Conservation (phyloP, 768 basidiomycete genomes). For the Lactarius akahatsu region DNA sequence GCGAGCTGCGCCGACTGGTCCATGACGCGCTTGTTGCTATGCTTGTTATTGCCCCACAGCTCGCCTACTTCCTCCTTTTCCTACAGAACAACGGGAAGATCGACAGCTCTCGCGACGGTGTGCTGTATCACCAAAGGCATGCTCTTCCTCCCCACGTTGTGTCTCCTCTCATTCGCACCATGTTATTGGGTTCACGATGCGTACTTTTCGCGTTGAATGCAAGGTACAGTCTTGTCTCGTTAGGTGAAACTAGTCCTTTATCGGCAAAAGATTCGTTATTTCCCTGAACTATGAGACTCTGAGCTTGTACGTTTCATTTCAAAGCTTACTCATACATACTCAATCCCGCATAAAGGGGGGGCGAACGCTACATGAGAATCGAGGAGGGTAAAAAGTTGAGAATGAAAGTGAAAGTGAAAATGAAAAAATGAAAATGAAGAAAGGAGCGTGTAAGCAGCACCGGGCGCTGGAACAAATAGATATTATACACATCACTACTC, state of each 20-base stretch:
- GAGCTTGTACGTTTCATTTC: constrained; percentile 13
- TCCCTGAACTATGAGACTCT: neutral
- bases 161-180: constrained; percentile 25
- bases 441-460: constrained; percentile 15
- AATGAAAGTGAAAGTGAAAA: neutral
- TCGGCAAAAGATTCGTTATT: neutral
- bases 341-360: constrained; percentile 10
- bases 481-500: neutral
- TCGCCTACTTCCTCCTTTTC: constrained; percentile 88
- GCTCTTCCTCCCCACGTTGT: constrained; percentile 30
- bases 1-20: constrained; percentile 76
- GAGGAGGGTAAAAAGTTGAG: neutral
- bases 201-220: constrained; percentile 38
- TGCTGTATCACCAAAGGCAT: constrained; percentile 84
- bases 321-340: constrained; percentile 16
- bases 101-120: constrained; percentile 85
- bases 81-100: constrained; percentile 61
- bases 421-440: neutral
- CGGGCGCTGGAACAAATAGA: constrained; percentile 11
- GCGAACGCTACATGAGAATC: neutral
- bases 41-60: constrained; percentile 76
- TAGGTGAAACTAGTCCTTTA: neutral
- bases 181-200: constrained; percentile 49
- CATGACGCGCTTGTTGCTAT: constrained; percentile 73
- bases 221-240: neutral